A percentile compares a stretch with the other conserved stretches of the same genome.
These are phyloP conservation scores for Melaleuca alternifolia DNA, from an alignment of 345 rosid species.

Conservation along the genomic window DNA sequence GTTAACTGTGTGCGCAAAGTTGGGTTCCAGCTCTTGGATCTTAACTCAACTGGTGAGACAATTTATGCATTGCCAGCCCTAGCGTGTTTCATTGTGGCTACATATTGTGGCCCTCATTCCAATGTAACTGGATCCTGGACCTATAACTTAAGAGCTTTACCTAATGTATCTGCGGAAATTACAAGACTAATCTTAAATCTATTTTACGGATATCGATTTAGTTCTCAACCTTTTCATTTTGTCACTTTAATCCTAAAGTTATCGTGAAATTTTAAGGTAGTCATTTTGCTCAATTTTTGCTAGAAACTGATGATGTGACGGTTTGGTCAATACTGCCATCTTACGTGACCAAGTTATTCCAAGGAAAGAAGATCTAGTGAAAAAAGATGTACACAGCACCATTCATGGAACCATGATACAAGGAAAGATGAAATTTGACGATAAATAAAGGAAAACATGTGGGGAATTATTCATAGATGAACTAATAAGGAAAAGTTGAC, in stretches of 20 bases:
- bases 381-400: background rate
- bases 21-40: background rate
- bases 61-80: background rate
- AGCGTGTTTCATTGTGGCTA: background rate
- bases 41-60: background rate
- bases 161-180: background rate
- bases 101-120: background rate
- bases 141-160: too few relatives aligned
- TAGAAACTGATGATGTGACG: too few relatives aligned
- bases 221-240: background rate
- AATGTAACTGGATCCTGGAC: background rate
- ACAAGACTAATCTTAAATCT: too few relatives aligned
- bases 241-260: too few relatives aligned
- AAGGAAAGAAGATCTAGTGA: background rate
- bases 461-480: background rate
- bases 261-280: background rate
- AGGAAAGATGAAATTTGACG: background rate
- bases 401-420: background rate
- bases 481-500: background rate
- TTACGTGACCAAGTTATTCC: background rate
- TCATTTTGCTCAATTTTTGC: too few relatives aligned
- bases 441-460: background rate
- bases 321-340: fast-evolving
- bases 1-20: background rate
- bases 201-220: fast-evolving